Evolutionary conservation across 2,329 filamentous ascomycete species (phyloP).

Genomic region (Neopestalotiopsis rosae): DNA sequence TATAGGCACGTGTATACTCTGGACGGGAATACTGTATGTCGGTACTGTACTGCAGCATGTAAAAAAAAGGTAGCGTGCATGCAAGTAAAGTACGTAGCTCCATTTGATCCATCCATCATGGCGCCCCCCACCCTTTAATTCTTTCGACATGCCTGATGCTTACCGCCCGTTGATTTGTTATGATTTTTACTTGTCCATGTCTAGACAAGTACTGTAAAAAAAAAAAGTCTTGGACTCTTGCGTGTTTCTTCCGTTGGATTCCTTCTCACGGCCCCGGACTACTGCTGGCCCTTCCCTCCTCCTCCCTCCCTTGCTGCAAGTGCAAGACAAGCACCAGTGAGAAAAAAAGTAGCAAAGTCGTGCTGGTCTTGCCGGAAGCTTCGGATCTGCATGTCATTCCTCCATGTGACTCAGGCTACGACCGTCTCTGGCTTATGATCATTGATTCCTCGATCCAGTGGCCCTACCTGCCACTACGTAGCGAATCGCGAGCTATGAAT

Average conservation of each 20-base stretch:
- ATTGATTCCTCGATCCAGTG: neutral
- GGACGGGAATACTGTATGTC: neutral
- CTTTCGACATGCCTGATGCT: neutral
- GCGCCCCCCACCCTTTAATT: neutral
- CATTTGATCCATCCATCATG: neutral
- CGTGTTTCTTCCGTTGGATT: neutral
- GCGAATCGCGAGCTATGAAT: constrained; percentile 10
- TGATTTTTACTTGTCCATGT: too few species aligned
- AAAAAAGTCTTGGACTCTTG: neutral
- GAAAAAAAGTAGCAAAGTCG: neutral
- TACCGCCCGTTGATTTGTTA: neutral
- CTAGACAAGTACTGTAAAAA: too few species aligned
- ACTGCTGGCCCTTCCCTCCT: neutral
- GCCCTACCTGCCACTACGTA: neutral
- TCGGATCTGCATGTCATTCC: constrained; percentile 12
- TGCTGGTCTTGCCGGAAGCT: constrained; percentile 7
- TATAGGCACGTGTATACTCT: too few species aligned
- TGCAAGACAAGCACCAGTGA: neutral
- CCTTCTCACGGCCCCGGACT: neutral
- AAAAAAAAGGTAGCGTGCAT: neutral
- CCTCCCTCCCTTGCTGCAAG: neutral
- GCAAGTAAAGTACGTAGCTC: neutral
- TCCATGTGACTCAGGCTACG: constrained; percentile 6
- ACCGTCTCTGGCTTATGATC: neutral
- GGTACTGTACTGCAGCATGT: neutral